Conservation (phyloP, 108 stramenopile genomes). For the Pseudonitzschia multistriata region DNA sequence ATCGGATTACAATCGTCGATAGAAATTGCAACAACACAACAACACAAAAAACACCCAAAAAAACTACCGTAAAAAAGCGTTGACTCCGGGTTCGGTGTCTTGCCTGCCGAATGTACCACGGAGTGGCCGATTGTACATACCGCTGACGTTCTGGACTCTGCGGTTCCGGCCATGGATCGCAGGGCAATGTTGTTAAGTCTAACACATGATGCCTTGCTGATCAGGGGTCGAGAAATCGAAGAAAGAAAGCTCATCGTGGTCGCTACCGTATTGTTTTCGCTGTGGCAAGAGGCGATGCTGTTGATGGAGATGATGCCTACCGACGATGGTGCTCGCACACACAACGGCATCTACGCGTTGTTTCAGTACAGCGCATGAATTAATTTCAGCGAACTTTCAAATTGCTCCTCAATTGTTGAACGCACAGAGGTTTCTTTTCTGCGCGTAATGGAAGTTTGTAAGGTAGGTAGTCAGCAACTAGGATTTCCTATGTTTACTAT, state of each 20-base stretch:
- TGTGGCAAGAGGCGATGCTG: neutral
- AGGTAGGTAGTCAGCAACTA: neutral
- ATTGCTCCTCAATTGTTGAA: too few species aligned
- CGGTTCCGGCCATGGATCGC: slow-evolving; percentile 65
- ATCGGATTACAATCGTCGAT: slow-evolving; percentile 7
- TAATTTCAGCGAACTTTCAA: too few species aligned
- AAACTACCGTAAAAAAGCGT: neutral
- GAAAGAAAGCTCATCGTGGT: slow-evolving; percentile 28
- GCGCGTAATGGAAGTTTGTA: neutral
- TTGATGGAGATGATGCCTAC: neutral
- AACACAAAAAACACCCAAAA: slow-evolving; percentile 4
- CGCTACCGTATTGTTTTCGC: neutral
- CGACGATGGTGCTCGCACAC: neutral
- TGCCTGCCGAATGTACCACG: neutral
- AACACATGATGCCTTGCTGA: slow-evolving; percentile 10
- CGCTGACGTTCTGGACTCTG: slow-evolving; percentile 73
- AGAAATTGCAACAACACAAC: neutral
- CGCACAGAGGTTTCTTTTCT: too few species aligned
- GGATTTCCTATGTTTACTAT: neutral
- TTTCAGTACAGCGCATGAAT: too few species aligned
- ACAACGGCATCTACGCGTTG: neutral
- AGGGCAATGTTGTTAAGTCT: slow-evolving; percentile 32
- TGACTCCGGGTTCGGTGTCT: neutral
- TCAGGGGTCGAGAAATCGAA: slow-evolving; percentile 27
- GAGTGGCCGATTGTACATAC: slow-evolving; percentile 41